These are phyloP conservation scores for Didymosphaeria variabile DNA, from an alignment of 2,329 filamentous ascomycete genomes.

Conservation along the genomic window DNA sequence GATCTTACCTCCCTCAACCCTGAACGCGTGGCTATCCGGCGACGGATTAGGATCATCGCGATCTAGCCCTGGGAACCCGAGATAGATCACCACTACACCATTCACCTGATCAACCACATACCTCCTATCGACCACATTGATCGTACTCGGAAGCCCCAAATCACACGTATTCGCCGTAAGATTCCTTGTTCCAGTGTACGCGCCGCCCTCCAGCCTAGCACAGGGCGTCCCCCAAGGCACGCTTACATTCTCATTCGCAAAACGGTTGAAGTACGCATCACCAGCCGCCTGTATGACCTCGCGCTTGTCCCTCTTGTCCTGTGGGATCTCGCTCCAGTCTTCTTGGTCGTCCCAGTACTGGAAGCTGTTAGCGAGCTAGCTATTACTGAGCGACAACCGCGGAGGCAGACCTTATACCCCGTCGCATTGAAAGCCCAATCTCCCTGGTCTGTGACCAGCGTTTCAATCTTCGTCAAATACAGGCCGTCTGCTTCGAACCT, in stretches of 20 bases:
- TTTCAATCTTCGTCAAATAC: conserved; percentile 31
- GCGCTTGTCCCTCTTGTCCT: conserved; percentile 21
- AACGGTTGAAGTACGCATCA: conserved; percentile 34
- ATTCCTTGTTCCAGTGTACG: conserved; percentile 31
- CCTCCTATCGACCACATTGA: conserved; percentile 30
- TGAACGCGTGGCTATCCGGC: conserved; percentile 39
- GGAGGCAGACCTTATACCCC: not conserved
- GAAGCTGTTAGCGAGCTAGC: not conserved
- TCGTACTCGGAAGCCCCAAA: conserved; percentile 33
- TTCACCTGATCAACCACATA: conserved; percentile 39
- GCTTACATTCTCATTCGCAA: conserved; percentile 25
- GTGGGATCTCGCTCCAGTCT: conserved; percentile 29
- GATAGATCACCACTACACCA: conserved; percentile 36
- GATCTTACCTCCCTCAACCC: conserved; percentile 36
- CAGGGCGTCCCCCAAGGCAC: conserved; percentile 38
- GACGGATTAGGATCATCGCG: conserved; percentile 20
- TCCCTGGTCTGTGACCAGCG: conserved; percentile 30
- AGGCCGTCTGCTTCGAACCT: conserved; percentile 24
- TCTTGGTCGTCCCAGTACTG: conserved; percentile 18
- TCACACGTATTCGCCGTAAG: conserved; percentile 29
- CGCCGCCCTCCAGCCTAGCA: conserved; percentile 36
- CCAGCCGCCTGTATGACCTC: conserved; percentile 34
- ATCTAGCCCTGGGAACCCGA: conserved; percentile 34
- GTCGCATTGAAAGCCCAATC: conserved; percentile 28
- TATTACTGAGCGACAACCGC: not conserved